Evolutionary conservation across 228 moss, liverwort and hornwort species (phyloP).

Genomic region (Sphagnum fallax): DNA sequence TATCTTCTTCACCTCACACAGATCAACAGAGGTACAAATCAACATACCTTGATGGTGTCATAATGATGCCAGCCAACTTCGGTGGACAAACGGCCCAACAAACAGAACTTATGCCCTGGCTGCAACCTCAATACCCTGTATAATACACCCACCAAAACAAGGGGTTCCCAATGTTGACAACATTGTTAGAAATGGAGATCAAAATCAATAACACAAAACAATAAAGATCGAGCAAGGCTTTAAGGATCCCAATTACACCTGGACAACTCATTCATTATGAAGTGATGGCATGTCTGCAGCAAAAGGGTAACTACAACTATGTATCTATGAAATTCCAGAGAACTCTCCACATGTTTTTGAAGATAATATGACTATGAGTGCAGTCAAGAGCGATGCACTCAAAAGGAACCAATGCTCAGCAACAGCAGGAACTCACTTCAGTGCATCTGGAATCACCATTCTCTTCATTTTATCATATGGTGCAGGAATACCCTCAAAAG

Average conservation of each 20-base stretch:
- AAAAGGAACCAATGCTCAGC: not conserved
- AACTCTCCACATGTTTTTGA: too few relatives aligned
- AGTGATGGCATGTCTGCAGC: too few relatives aligned
- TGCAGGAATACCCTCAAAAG: conserved; percentile 41
- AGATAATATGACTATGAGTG: too few relatives aligned
- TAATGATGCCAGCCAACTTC: conserved; percentile 56
- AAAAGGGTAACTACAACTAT: not conserved
- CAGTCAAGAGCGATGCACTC: not conserved
- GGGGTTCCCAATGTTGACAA: not conserved
- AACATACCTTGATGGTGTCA: conserved; percentile 29
- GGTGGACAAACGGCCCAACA: conserved; percentile 34
- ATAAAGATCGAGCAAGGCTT: not conserved
- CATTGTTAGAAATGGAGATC: not conserved
- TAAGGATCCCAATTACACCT: too few relatives aligned
- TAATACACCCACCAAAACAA: not conserved
- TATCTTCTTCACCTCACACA: too few relatives aligned
- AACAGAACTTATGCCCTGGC: conserved; percentile 39
- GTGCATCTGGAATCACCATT: conserved; percentile 56
- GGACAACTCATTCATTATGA: too few relatives aligned
- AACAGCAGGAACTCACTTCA: conserved; percentile 24
- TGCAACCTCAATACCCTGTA: conserved; percentile 49
- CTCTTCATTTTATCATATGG: conserved; percentile 62
- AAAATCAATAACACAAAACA: not conserved
- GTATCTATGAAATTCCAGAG: too few relatives aligned
- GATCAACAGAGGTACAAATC: too few relatives aligned